A percentile compares a stretch with the other conserved stretches of the same genome.
phyloP scores from a whole-genome alignment of 768 basidiomycete species.

The Gloeophyllum trabeum region DNA sequence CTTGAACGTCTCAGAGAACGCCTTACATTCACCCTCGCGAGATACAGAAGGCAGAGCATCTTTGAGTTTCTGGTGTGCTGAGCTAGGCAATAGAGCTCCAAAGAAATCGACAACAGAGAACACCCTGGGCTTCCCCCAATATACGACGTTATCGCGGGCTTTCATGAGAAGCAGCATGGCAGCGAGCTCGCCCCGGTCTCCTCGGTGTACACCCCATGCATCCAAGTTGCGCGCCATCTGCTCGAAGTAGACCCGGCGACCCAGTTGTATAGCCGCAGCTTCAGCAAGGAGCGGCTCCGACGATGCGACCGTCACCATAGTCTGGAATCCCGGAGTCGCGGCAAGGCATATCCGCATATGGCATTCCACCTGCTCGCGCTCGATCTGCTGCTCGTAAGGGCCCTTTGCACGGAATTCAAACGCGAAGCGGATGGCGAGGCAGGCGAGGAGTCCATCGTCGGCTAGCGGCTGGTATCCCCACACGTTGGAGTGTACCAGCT shows the following conservation, averaged over 20 bases:
- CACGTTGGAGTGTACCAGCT: slow-evolving; percentile 4
- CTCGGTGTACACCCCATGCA: background rate
- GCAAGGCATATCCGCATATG: slow-evolving; percentile 20
- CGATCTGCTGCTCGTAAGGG: slow-evolving; percentile 4
- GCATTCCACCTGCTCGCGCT: slow-evolving; percentile 17
- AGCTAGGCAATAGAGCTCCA: background rate
- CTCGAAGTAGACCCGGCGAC: no score
- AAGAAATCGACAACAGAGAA: slow-evolving; percentile 6
- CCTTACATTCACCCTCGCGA: no score
- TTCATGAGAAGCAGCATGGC: background rate
- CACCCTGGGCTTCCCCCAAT: background rate
- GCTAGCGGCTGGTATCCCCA: no score
- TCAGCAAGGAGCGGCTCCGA: slow-evolving; percentile 20
- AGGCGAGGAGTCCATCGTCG: slow-evolving; percentile 3
- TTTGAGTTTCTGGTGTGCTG: background rate
- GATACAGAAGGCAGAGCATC: no score
- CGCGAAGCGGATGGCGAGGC: slow-evolving; percentile 13
- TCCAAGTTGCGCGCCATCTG: slow-evolving; percentile 5
- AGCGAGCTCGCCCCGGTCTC: background rate
- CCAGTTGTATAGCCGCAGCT: slow-evolving; percentile 15
- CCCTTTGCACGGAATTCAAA: slow-evolving; percentile 17
- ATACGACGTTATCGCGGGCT: background rate
- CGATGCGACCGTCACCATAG: slow-evolving; percentile 11
- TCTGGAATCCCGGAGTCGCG: slow-evolving; percentile 9
- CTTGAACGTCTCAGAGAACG: slow-evolving; percentile 12